Conservation (phyloP, 2,329 filamentous ascomycete genomes). For the Neopestalotiopsis sp. region DNA sequence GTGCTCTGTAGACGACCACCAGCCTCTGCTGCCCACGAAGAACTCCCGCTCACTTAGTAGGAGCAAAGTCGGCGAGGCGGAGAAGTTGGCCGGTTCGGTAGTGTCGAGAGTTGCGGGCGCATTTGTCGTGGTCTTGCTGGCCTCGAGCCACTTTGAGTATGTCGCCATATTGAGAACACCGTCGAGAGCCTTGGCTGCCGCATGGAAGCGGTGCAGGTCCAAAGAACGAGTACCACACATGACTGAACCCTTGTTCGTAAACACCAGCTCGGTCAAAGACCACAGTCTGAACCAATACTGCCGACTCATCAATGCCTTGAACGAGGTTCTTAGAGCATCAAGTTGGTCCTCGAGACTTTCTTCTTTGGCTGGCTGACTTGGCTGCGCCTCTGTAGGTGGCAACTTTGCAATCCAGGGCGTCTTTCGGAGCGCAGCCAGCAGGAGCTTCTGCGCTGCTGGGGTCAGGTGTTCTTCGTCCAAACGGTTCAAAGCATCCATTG, state of each 20-base stretch:
- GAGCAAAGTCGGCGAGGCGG: conserved; percentile 25
- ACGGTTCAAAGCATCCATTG: conserved; percentile 27
- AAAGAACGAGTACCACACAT: conserved; percentile 27
- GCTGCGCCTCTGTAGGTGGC: conserved; percentile 20
- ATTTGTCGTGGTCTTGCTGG: conserved; percentile 17
- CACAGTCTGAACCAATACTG: conserved; percentile 29
- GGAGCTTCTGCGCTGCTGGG: conserved; percentile 20
- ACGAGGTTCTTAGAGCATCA: conserved; percentile 25
- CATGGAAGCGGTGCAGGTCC: conserved; percentile 26
- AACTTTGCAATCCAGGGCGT: neutral
- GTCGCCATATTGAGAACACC: conserved; percentile 30
- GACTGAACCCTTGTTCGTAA: conserved; percentile 25
- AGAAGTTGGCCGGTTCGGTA: conserved; percentile 29
- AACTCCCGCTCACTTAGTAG: conserved; percentile 25
- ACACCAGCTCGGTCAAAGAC: conserved; percentile 28
- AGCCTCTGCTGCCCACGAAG: conserved; percentile 13
- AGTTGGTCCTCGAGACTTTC: conserved; percentile 24
- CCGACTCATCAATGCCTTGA: conserved; percentile 28
- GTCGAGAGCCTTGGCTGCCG: conserved; percentile 27
- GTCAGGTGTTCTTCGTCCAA: conserved; percentile 27
- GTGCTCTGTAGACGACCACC: conserved; percentile 21
- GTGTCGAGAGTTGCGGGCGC: conserved; percentile 17
- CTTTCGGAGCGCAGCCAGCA: conserved; percentile 6
- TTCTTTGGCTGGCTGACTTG: neutral
- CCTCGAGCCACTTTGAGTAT: conserved; percentile 29